Evolutionary conservation across 2,329 filamentous ascomycete genomes (phyloP).

Genomic region (Scolecobasidium constrictum): DNA sequence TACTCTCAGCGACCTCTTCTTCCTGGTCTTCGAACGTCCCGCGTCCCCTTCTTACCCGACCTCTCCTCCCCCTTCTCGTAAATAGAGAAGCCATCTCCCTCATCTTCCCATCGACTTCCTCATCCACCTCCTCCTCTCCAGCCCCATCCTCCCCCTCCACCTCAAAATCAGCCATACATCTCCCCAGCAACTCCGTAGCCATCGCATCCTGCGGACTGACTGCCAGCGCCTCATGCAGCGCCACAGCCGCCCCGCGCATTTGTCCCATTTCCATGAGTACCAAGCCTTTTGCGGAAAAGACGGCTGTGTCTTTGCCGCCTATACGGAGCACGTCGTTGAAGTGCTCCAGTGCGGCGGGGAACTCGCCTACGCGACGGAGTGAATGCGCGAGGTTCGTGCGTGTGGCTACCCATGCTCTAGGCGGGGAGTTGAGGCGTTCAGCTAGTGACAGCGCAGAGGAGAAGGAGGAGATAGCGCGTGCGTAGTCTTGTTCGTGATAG

Average conservation of each 20-base stretch:
- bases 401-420: conserved; percentile 71
- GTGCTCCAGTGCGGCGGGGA: conserved; percentile 61
- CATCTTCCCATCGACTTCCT: conserved; percentile 37
- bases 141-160: conserved; percentile 9
- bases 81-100: conserved; percentile 3
- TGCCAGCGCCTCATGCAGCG: conserved; percentile 75
- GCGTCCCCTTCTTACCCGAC: too few relatives aligned
- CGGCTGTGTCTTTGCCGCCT: conserved; percentile 65
- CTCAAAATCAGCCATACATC: conserved; percentile 44
- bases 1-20: conserved; percentile 27
- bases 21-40: conserved; percentile 37
- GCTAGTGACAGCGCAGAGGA: conserved; percentile 65
- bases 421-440: conserved; percentile 69
- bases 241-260: conserved; percentile 65
- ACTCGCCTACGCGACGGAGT: conserved; percentile 59
- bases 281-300: conserved; percentile 75
- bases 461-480: conserved; percentile 69
- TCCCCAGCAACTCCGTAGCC: conserved; percentile 65
- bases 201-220: conserved; percentile 71
- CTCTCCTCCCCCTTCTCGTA: conserved; percentile 40
- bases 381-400: conserved; percentile 86
- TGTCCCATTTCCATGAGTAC: conserved; percentile 69
- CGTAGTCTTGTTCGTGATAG: conserved; percentile 76
- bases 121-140: conserved; percentile 12
- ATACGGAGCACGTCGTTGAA: conserved; percentile 82